Evolutionary conservation across 2,329 filamentous ascomycete genomes (phyloP), one percentile per base, ranked within the genome.

Genomic region (Aureobasidium sp.): DNA sequence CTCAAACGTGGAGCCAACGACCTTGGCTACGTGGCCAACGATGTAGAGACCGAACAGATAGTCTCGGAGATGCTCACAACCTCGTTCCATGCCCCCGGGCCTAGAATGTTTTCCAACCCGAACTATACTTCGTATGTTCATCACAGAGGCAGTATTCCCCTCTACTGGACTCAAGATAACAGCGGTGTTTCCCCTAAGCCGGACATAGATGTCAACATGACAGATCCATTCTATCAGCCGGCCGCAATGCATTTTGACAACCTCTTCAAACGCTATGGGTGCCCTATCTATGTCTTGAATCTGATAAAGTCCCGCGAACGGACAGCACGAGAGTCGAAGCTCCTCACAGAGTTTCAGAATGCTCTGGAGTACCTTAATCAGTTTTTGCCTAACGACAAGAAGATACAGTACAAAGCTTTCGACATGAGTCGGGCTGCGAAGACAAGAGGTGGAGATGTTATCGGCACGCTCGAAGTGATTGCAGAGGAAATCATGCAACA

Each of bases 401-500:
- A 90, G 71, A 96, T 99, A 57, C 85, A 93, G 11, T 93, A 99
- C 73, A 91, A 94, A 69, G 91, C 93, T 3, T 99, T 94, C 86
- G 94, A 99, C 72, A 99, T 99, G 94, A 96, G 92, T 65, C 84
- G 94, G 63, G 93, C 94, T 5, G 91, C 93, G 20, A 99, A 99
- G 76, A 87, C 80, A 22, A 87, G 90, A 39, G 92, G 94, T 62
- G 89, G 95, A 69, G 92, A 99, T 76, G 94, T 99, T 2, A 97
- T 99, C 67, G 88, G 88, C 27, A 96, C 89, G 1, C 82, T 99
- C 3, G 94, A 99, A 73, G 81, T 82, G 60, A 96, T 97, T 67
- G 92, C 91, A 0, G 90, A 95, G 70, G 88, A 91, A 29, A 90
- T 97, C 0, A 81, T 99, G 48, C 84, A 83, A 0, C 87, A 86